Conservation (phyloP, 495 filamentous ascomycete species). For the Neurospora sp. region DNA sequence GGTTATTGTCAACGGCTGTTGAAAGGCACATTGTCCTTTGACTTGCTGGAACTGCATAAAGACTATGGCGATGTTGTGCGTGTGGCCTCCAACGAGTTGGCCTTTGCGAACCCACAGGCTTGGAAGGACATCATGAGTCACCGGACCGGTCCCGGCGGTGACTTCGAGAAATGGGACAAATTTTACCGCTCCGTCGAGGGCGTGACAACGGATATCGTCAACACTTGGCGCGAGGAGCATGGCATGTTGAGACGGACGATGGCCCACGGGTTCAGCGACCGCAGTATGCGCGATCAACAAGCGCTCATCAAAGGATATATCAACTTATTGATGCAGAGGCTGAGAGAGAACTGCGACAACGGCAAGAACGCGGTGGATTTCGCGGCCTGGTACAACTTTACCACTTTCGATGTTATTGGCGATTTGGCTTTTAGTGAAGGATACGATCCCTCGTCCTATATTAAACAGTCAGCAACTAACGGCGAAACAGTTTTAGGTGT, state of each 20-base stretch:
- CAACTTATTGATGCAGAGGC: slow-evolving; percentile 34
- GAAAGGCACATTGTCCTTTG: slow-evolving; percentile 29
- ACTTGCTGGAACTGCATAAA: slow-evolving; percentile 35
- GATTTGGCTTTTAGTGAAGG: slow-evolving; percentile 50
- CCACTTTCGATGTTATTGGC: slow-evolving; percentile 53
- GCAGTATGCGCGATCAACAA: slow-evolving; percentile 36
- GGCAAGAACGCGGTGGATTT: slow-evolving; percentile 31
- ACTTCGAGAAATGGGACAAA: slow-evolving; percentile 22
- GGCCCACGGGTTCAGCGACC: slow-evolving; percentile 45
- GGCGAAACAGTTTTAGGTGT: slow-evolving; percentile 36
- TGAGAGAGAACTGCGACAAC: slow-evolving; percentile 27
- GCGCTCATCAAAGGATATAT: slow-evolving; percentile 34
- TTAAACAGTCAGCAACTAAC: background rate
- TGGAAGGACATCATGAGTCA: slow-evolving; percentile 50
- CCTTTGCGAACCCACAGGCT: slow-evolving; percentile 36
- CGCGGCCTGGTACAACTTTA: slow-evolving; percentile 47
- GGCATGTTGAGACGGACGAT: slow-evolving; percentile 33
- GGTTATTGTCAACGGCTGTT: slow-evolving; percentile 20
- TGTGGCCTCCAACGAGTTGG: slow-evolving; percentile 43
- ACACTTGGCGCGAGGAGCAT: slow-evolving; percentile 31
- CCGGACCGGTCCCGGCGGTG: slow-evolving; percentile 16
- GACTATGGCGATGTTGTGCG: slow-evolving; percentile 46
- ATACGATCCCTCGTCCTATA: background rate
- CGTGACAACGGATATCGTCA: slow-evolving; percentile 22
- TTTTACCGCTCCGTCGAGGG: slow-evolving; percentile 22